Percentiles rank a stretch among this genome's conserved stretches.
phyloP scores from a whole-genome alignment of 331 rosid genomes.

The Pyrus hybrid region DNA sequence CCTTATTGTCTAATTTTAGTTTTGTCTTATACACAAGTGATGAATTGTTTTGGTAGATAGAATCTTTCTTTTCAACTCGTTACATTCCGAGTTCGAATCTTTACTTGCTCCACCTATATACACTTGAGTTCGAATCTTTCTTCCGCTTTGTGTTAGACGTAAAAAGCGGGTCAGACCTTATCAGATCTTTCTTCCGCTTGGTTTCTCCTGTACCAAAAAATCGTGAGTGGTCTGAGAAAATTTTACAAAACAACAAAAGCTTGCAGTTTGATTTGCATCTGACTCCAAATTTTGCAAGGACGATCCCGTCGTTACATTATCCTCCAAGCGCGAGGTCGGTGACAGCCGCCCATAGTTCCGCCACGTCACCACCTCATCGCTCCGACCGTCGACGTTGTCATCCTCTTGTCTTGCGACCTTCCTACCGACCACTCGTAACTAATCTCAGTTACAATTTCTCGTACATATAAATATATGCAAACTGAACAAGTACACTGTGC shows the following conservation, averaged over 20 bases:
- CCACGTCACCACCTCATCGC: neutral
- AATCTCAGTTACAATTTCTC: neutral
- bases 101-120: no score
- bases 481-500: neutral
- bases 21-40: neutral
- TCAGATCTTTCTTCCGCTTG: no score
- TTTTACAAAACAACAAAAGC: no score
- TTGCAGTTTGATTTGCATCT: no score
- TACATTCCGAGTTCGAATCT: fast-evolving
- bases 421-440: neutral
- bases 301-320: neutral
- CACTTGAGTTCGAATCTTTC: no score
- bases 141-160: no score
- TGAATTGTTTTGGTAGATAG: neutral
- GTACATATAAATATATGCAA: no score
- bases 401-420: neutral
- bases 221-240: neutral
- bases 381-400: neutral
- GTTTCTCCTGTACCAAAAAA: neutral
- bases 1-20: neutral
- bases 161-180: no score
- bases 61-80: fast-evolving
- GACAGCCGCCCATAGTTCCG: neutral
- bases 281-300: neutral
- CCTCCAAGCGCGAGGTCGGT: neutral